Percentiles rank a stretch among this genome's conserved stretches.
Evolutionary conservation across 2,329 filamentous ascomycete species (phyloP).

Genomic region (Shiraia sp.): DNA sequence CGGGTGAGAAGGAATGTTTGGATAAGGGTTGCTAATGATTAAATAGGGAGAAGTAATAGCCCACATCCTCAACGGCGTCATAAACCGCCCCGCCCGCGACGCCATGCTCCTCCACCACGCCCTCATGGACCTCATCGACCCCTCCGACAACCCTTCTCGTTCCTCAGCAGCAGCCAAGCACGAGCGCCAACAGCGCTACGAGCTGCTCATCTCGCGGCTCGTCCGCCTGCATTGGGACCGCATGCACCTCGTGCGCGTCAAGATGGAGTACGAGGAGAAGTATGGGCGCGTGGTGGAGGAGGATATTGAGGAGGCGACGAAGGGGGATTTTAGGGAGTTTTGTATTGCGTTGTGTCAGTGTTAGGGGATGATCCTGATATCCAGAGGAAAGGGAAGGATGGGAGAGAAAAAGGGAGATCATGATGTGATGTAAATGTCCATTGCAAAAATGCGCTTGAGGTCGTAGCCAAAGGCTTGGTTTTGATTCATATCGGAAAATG

Average conservation of each 20-base stretch:
- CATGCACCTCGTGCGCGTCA: conserved; percentile 76
- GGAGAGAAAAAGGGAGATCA: no score
- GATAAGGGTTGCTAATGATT: no score
- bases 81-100: conserved; percentile 93
- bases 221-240: conserved; percentile 93
- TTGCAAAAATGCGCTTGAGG: no score
- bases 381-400: no score
- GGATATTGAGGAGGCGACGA: conserved; percentile 76
- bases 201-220: conserved; percentile 84
- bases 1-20: no score
- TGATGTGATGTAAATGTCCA: no score
- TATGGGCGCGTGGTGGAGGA: conserved; percentile 76
- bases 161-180: conserved; percentile 38
- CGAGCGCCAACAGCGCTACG: conserved; percentile 66
- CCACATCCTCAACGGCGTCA: conserved; percentile 93
- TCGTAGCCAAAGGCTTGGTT: no score
- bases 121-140: conserved; percentile 60
- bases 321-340: conserved; percentile 76
- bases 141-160: conserved; percentile 28
- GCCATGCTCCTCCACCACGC: conserved; percentile 90
- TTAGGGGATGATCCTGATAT: no score
- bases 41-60: conserved; percentile 86
- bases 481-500: no score
- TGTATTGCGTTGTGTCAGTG: conserved; percentile 63
- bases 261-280: conserved; percentile 76